A percentile compares a stretch with the other conserved stretches of the same genome.
Conservation (phyloP, 1,284 basidiomycete genomes). For the Fomitopsis schrenkii region DNA sequence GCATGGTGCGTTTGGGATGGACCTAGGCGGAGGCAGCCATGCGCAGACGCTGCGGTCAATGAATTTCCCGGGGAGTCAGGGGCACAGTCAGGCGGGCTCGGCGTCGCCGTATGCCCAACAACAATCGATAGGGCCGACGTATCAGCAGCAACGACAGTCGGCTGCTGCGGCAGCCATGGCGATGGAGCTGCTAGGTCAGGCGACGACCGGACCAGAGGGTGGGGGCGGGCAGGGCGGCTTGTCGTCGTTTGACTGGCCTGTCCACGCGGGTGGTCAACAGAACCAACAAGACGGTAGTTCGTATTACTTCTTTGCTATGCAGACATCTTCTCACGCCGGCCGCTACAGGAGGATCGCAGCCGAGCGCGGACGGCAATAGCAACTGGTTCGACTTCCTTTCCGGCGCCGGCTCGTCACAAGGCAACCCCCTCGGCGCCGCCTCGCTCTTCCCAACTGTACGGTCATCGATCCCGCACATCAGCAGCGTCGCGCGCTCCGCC, state of each 20-base stretch:
- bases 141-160: constrained; percentile 3
- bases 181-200: constrained; percentile 18
- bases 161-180: constrained; percentile 12
- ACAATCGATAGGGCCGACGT: constrained; percentile 6
- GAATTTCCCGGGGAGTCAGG: constrained; percentile 10
- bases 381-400: constrained; percentile 27
- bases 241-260: constrained; percentile 25
- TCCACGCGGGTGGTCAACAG: constrained; percentile 15
- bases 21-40: background rate
- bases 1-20: constrained; percentile 12
- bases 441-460: constrained; percentile 12
- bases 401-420: constrained; percentile 1
- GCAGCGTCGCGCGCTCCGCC: constrained; percentile 9
- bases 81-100: constrained; percentile 1
- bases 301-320: constrained; percentile 1
- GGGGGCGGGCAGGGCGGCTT: constrained; percentile 10
- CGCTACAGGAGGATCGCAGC: constrained; percentile 5
- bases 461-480: constrained; percentile 12
- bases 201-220: constrained; percentile 7
- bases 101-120: constrained; percentile 16
- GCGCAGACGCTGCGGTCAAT: constrained; percentile 17
- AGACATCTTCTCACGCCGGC: background rate
- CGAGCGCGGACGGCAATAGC: constrained; percentile 2
- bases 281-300: constrained; percentile 15
- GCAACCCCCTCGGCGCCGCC: background rate